Percentiles rank a stretch among this genome's conserved stretches.
These are phyloP conservation scores for Coffea eugenioides DNA, from an alignment of 257 asterid genomes.

Conservation along the genomic window DNA sequence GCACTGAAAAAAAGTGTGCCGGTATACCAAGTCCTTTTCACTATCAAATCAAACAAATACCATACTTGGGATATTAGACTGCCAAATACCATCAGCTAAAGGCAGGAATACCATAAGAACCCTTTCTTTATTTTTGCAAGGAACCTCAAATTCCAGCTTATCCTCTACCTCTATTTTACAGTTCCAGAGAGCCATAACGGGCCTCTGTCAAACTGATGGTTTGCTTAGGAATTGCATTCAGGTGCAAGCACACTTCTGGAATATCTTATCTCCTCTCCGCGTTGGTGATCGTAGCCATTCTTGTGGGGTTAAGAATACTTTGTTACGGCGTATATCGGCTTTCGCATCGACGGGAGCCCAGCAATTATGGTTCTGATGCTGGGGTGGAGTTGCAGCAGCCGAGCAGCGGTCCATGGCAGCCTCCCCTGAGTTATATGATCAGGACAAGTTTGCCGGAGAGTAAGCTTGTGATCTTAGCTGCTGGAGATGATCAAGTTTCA, in stretches of 20 bases:
- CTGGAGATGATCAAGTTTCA: slow-evolving; percentile 5
- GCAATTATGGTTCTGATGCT: slow-evolving; percentile 6
- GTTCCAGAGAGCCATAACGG: not conserved
- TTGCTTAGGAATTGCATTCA: slow-evolving; percentile 47
- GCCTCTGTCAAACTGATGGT: slow-evolving; percentile 29
- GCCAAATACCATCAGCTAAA: not conserved
- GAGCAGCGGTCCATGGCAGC: not conserved
- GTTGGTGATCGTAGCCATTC: slow-evolving; percentile 36
- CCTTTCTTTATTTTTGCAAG: not conserved
- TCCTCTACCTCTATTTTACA: not conserved
- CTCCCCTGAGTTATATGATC: not conserved
- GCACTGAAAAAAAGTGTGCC: not conserved
- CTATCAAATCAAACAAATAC: slow-evolving; percentile 10
- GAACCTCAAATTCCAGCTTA: not conserved
- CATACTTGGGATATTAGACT: not conserved
- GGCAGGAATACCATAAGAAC: not conserved
- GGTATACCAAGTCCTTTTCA: not conserved
- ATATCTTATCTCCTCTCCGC: slow-evolving; percentile 40
- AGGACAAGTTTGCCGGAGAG: not conserved
- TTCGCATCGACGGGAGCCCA: slow-evolving; percentile 7
- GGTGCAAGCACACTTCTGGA: slow-evolving; percentile 46
- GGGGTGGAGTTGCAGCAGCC: slow-evolving; percentile 18
- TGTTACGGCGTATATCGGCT: slow-evolving; percentile 30
- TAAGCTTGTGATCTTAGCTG: slow-evolving; percentile 6
- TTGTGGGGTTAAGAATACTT: slow-evolving; percentile 35